Conservation (phyloP, 108 stramenopile species). For the Cyclotella cryptica region DNA sequence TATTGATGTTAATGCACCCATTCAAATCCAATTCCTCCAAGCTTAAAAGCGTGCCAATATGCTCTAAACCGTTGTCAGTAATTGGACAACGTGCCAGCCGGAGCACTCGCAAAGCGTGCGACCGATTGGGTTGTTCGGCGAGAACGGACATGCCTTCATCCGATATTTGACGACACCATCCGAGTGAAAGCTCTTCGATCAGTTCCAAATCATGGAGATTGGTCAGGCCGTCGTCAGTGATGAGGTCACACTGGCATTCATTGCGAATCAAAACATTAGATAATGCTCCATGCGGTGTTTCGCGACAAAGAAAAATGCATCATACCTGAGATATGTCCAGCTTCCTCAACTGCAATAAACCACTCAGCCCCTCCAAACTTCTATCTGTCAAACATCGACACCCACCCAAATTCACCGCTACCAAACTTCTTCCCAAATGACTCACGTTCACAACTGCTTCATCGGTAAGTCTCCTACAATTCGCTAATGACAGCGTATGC, state of each 20-base stretch:
- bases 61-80: slow-evolving; percentile 64
- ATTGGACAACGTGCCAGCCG: slow-evolving; percentile 76
- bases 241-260: slow-evolving; percentile 66
- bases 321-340: slow-evolving; percentile 74
- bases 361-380: slow-evolving; percentile 59
- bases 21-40: slow-evolving; percentile 80
- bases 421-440: slow-evolving; percentile 58
- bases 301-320: neutral
- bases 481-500: slow-evolving; percentile 75
- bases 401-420: slow-evolving; percentile 73
- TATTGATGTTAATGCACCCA: slow-evolving; percentile 74
- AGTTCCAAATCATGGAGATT: slow-evolving; percentile 56
- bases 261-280: neutral
- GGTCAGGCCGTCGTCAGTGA: slow-evolving; percentile 76
- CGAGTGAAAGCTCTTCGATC: slow-evolving; percentile 80
- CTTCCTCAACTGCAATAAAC: slow-evolving; percentile 55
- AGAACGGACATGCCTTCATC: slow-evolving; percentile 70
- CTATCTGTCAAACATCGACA: slow-evolving; percentile 86
- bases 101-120: slow-evolving; percentile 55
- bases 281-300: neutral
- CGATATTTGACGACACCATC: slow-evolving; percentile 80
- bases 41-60: slow-evolving; percentile 52
- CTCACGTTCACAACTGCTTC: slow-evolving; percentile 83
- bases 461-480: slow-evolving; percentile 83
- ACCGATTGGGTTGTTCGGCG: slow-evolving; percentile 58